Base-by-base conservation (phyloP, 2,329 filamentous ascomycete genomes). In the Aureobasidium sp. region DNA sequence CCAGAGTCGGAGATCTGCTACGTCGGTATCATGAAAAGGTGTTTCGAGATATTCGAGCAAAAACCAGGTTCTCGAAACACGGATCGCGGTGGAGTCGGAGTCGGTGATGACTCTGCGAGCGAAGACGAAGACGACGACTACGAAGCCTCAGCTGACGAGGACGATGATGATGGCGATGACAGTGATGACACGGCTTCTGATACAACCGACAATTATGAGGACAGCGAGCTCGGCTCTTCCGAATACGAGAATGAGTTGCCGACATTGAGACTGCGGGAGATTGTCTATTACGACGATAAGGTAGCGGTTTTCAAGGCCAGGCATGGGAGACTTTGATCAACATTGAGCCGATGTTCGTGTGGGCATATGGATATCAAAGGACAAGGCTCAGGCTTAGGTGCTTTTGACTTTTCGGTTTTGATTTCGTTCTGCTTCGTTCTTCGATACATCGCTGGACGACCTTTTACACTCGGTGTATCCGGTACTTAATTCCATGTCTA, bases 211-310 rank as follows among this genome's bases (percentile, higher is more conserved):
- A 47, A 63, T 1, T 39, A 63, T 25, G 42, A 62, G 17, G 64
- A 66, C 48, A 58, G 53, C 22, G 63, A 66, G 66, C 68, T 68
- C 49, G 69, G 62, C 6, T 62, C 63, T 11, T 71, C 71, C 17
- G 71, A 76, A 4, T 72, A 77, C n/a, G 65, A 67, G 37, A 65
- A 62, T 67, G 73, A 65, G 20, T 17, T 25, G 15, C 76, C 81
- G 68, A 5, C 42, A 2, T 79, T 92, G 64, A 81, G 85, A 61
- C 76, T 93, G 66, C 79, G 88, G 64, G 89, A 93, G 77, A 93
- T 94, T 65, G 74, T 92, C 65, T 93, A 91, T 73, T 92, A 91
- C 69, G 90, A 93, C 71, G 89, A 93, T 71, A 90, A 90, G 74
- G 85, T 91, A 59, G 85, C 87, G 31, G 87, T 93, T 63, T 93